These are phyloP conservation scores for Schizopora paradoxa DNA, from an alignment of 1,284 basidiomycete species.

Conservation along the genomic window DNA sequence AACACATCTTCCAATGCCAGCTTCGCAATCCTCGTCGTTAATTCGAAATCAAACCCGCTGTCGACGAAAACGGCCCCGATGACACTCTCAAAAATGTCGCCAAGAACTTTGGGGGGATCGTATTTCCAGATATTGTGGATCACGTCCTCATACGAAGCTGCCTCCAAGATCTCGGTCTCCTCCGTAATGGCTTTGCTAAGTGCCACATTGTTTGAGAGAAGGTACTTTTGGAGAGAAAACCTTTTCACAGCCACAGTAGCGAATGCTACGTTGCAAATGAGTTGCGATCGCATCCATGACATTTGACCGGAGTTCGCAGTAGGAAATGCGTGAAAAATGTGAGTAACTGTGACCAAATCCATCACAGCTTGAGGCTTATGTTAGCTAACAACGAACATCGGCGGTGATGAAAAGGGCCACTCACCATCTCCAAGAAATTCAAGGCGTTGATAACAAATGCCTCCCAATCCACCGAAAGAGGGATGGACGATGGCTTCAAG, in stretches of 20 bases:
- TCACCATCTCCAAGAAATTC: conserved; percentile 84
- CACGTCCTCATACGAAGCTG: conserved; percentile 52
- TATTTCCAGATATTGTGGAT: conserved; percentile 69
- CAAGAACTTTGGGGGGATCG: conserved; percentile 77
- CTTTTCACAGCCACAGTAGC: conserved; percentile 61
- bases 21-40: conserved; percentile 53
- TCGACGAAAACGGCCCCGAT: conserved; percentile 83
- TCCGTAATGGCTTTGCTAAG: conserved; percentile 58
- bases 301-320: conserved; percentile 69
- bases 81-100: conserved; percentile 76
- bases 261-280: conserved; percentile 70
- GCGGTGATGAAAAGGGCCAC: conserved; percentile 19
- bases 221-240: conserved; percentile 62
- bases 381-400: conserved; percentile 1
- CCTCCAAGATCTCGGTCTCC: conserved; percentile 54
- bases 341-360: conserved; percentile 67
- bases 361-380: conserved; percentile 51
- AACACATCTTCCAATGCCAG: conserved; percentile 59
- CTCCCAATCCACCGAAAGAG: conserved; percentile 52
- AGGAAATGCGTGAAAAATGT: conserved; percentile 66
- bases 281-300: conserved; percentile 60
- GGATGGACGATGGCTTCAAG: conserved; percentile 79
- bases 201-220: conserved; percentile 66
- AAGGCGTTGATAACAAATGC: conserved; percentile 72
- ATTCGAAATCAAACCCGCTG: conserved; percentile 65